Evolutionary conservation across 208 protist genomes (phyloP), one percentile per base, ranked within the genome.

Genomic region (Novymonas esmeraldas): DNA sequence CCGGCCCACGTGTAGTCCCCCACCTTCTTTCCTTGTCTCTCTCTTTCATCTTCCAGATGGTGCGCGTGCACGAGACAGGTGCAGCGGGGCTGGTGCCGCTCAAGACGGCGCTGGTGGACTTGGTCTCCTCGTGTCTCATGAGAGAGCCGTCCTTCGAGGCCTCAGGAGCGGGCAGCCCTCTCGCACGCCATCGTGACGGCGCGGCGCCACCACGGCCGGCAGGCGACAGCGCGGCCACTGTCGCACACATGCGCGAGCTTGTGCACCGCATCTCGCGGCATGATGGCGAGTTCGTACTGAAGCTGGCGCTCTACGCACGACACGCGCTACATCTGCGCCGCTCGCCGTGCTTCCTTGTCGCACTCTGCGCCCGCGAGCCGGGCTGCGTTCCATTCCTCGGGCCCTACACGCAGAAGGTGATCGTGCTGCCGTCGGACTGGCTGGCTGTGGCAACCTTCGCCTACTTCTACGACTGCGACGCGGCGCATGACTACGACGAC

Each of bases 401-500:
- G 22, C 75, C 78, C 16, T 98, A 98, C 81, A 88, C 98, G 67
- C 69, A 73, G n/a, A 50, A 68, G 28, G 78, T 89, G 31, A 70
- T 98, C 16, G 57, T 78, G 44, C 78, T 98, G 38, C 97, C 96
- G 3, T 89, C 83, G 6, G 98, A 99, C 80, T 98, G 95, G 96
- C 78, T 99, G 39, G 76, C 93, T 0, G 84, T 98, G n/a, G 92
- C 93, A 0, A 84, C 84, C 44, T 89, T 97, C 36, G 93, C 86
- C 1, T 85, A 85, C 70, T 83, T 79, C 38, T 70, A 75, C 50
- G 85, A 90, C 62, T 78, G 50, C 26, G 81, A 89, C 31, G 61
- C 71, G 22, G 51, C 63, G 13, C 71, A 79, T 48, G 39, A 59
- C 57, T 70, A 64, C 60, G 33, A 56, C 5, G 14, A 18, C 18